Conservation (phyloP, 2,329 filamentous ascomycete species). For the Diaporthe sp. region DNA sequence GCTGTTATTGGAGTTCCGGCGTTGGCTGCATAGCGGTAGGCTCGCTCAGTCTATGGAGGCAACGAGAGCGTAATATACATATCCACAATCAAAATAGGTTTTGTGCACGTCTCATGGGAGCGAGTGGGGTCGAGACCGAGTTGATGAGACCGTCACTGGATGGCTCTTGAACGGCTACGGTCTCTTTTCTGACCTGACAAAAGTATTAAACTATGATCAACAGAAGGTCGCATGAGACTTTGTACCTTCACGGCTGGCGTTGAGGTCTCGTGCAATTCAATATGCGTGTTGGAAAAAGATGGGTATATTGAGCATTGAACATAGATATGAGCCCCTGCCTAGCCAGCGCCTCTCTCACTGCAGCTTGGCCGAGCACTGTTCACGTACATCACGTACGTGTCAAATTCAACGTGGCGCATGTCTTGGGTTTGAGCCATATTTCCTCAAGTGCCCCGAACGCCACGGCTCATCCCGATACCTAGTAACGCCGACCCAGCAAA, state of each 20-base stretch:
- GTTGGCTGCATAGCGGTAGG: slow-evolving; percentile 32
- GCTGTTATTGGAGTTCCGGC: slow-evolving; percentile 27
- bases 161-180: not conserved
- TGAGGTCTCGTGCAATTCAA: not conserved
- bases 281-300: not conserved
- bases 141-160: not conserved
- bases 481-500: slow-evolving; percentile 11
- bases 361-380: not conserved
- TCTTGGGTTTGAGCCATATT: slow-evolving; percentile 4
- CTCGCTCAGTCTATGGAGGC: slow-evolving; percentile 16
- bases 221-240: not conserved
- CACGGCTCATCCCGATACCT: not conserved
- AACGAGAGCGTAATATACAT: slow-evolving; percentile 8
- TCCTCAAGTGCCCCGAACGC: slow-evolving; percentile 13
- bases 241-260: not conserved
- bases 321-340: slow-evolving; percentile 10
- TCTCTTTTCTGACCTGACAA: not conserved
- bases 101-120: not conserved
- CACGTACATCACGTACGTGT: not conserved
- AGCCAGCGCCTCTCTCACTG: slow-evolving; percentile 1
- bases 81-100: not conserved
- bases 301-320: slow-evolving; percentile 20
- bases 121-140: not conserved
- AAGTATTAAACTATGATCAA: not conserved
- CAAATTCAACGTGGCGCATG: not conserved